phyloP scores from a whole-genome alignment of 495 filamentous ascomycete species.

The Diplogelasinospora grovesii region DNA sequence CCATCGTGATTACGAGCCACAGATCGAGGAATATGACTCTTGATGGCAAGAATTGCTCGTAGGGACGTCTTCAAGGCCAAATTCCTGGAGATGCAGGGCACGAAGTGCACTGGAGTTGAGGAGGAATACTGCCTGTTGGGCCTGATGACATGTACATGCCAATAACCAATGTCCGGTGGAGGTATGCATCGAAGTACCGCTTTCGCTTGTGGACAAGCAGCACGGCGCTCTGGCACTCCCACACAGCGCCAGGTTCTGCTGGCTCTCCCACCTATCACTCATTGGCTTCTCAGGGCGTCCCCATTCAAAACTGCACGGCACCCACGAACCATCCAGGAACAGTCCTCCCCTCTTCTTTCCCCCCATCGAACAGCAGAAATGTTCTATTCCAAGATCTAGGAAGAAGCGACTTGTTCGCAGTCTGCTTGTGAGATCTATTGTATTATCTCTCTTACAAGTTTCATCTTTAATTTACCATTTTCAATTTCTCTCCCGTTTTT shows the following conservation, averaged over 20 bases:
- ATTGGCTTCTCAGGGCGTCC: slow-evolving; percentile 9
- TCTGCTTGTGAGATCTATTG: slow-evolving; percentile 39
- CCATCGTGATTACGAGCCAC: no score
- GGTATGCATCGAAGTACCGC: not conserved
- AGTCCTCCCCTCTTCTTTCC: slow-evolving; percentile 24
- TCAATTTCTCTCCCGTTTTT: slow-evolving; percentile 18
- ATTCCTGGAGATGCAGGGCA: no score
- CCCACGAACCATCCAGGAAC: slow-evolving; percentile 30
- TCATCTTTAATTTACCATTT: slow-evolving; percentile 8
- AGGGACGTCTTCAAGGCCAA: no score
- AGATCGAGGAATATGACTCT: no score
- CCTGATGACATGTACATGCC: no score
- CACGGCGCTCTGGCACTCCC: no score
- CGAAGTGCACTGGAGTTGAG: no score
- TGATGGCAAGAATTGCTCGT: no score
- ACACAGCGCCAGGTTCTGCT: slow-evolving; percentile 7
- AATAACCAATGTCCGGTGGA: no score
- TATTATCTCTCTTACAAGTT: slow-evolving; percentile 16
- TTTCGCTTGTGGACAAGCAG: no score
- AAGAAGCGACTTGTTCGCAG: slow-evolving; percentile 41
- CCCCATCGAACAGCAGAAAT: slow-evolving; percentile 41
- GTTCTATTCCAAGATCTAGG: slow-evolving; percentile 42
- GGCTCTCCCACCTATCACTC: slow-evolving; percentile 7
- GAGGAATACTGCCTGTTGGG: no score
- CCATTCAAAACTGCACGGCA: slow-evolving; percentile 41